Base-by-base conservation (phyloP, 352 stramenopile species). In the Hyaloperonospora arabidopsidis region DNA sequence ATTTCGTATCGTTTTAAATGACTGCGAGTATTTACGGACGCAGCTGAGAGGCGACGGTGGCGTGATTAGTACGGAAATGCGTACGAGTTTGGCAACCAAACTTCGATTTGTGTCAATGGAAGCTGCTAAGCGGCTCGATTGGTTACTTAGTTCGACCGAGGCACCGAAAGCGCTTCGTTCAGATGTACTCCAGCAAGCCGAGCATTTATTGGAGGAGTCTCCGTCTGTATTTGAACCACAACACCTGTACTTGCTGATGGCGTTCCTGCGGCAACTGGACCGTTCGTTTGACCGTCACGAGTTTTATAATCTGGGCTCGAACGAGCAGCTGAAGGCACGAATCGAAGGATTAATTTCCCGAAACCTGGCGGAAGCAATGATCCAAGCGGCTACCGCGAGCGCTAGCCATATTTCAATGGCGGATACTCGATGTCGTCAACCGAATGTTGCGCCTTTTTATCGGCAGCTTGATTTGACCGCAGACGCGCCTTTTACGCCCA, bases 201-300 rank as follows among this genome's bases (percentile, higher is more conserved):
- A 88, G 35, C 67, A 58, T 40, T 48, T 92, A 13, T 52, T 92
- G 19, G 59, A 59, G 8, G 55, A 72, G 32, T 67, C 65, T 8
- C 79, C 77, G 4, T 74, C 68, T 18, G 67, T 87, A 23, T 81
- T 84, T 32, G 61, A 63, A 5, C 70, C 73, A 15, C 64, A 65
- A 35, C 73, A 88, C 28, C 49, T 92, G 10, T 85, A 84, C 54
- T 72, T 69, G 1, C 52, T 89, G 11, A 71, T 88, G 66, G 66
- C 65, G 12, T 89, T 84, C 23, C 41, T 92, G 8, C 65, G 79
- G 53, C 67, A 76, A 41, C 63, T 88, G 25, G 74, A 89, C 35
- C 76, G 79, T 39, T 70, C 79, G 19, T 87, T 92, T 62, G 74
- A 86, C 40, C 54, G 57, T n/a, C 50, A 66, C 19, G 50, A 75